Conservation (phyloP, 371 early-diverging fungal species). For the Entomophthora muscae region DNA sequence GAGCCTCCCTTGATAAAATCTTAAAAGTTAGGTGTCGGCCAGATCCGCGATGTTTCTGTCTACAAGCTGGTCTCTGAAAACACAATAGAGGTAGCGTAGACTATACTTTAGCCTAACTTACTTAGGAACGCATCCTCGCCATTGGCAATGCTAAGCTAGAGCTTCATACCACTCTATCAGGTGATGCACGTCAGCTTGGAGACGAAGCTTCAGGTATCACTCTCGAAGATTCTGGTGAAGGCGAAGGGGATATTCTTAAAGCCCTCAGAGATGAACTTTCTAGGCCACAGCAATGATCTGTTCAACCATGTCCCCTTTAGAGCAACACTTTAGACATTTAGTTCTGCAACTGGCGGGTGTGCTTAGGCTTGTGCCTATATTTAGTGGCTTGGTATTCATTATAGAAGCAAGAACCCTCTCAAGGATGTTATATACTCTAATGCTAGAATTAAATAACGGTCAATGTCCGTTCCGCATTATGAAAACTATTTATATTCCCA, state of each 20-base stretch:
- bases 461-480: no score
- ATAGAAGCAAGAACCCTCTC: no score
- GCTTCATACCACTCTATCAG: background rate
- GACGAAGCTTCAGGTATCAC: background rate
- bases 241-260: background rate
- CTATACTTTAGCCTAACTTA: background rate
- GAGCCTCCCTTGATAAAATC: conserved; percentile 7
- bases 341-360: no score
- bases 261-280: background rate
- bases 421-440: no score
- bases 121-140: background rate
- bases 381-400: no score
- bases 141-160: background rate
- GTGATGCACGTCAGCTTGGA: background rate
- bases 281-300: no score
- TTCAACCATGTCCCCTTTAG: no score
- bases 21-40: conserved; percentile 53
- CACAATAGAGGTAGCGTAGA: conserved; percentile 34
- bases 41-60: conserved; percentile 68
- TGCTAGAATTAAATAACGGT: no score
- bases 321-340: no score
- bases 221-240: background rate
- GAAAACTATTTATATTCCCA: no score
- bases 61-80: conserved; percentile 46
- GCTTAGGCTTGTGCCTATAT: no score